Evolutionary conservation across 768 basidiomycete genomes (phyloP).

Genomic region (Sarcomyxa edulis): DNA sequence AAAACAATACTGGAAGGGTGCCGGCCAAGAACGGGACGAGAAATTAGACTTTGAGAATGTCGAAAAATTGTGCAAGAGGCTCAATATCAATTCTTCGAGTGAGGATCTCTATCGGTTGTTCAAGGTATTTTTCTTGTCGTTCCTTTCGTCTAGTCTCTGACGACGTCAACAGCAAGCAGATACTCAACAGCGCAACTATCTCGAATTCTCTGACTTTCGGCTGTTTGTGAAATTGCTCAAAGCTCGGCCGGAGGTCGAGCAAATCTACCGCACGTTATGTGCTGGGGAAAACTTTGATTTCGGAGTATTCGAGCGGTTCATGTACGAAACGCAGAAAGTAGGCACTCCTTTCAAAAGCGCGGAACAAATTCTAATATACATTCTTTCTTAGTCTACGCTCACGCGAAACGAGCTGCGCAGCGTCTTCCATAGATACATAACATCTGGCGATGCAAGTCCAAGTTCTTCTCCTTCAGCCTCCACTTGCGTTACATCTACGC

Average conservation of each 20-base stretch:
- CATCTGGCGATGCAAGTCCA: slow-evolving; percentile 8
- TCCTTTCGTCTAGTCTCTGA: neutral
- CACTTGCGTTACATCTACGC: too few relatives aligned
- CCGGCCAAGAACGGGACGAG: slow-evolving; percentile 58
- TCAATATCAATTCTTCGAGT: slow-evolving; percentile 57
- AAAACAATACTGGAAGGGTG: slow-evolving; percentile 78
- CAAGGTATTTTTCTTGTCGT: slow-evolving; percentile 32
- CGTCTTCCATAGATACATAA: slow-evolving; percentile 32
- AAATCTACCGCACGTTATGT: slow-evolving; percentile 44
- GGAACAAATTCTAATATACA: neutral
- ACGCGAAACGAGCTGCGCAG: slow-evolving; percentile 24
- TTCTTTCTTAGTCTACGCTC: slow-evolving; percentile 27
- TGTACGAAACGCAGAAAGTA: slow-evolving; percentile 39
- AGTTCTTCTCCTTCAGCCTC: slow-evolving; percentile 5
- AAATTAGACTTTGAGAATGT: slow-evolving; percentile 68
- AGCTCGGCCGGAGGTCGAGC: slow-evolving; percentile 75
- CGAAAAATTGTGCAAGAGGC: slow-evolving; percentile 60
- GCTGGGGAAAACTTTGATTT: slow-evolving; percentile 34
- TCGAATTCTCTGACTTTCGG: slow-evolving; percentile 79
- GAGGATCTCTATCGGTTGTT: slow-evolving; percentile 55
- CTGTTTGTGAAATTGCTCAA: slow-evolving; percentile 80
- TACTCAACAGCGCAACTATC: slow-evolving; percentile 41
- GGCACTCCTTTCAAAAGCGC: slow-evolving; percentile 3
- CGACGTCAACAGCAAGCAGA: slow-evolving; percentile 56
- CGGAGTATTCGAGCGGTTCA: slow-evolving; percentile 37